Base-by-base conservation (phyloP, 1,139 yeast genomes). In the Magnusiomyces magnusii region DNA sequence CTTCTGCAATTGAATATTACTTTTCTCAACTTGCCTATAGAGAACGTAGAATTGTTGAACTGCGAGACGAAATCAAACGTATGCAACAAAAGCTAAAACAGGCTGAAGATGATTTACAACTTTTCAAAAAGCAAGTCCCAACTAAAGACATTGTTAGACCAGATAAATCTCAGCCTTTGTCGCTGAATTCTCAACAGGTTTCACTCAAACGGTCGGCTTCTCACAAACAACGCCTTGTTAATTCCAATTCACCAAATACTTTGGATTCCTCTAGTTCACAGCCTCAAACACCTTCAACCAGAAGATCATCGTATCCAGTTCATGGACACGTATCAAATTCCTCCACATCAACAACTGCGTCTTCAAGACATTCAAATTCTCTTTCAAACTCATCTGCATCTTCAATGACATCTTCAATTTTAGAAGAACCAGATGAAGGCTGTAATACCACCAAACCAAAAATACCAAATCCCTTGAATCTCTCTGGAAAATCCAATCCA, bases 1-100 rank as follows among this genome's bases (percentile, higher is more conserved):
- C 55, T 15, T 52, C 55, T 15, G 55, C 55, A 1, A 52, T 58
- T 19, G 62, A 57, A 47, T 56, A 55, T 47, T 63, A 62, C 58
- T 62, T 72, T 55, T 70, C 74, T 34, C 67, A 69, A 59, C 67
- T 73, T 54, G 76, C 76, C 3, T 67, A 71, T 49, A 69, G 71
- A 55, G 75, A 73, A 59, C 68, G 75, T 2, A 65, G 69, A 23
- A 75, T 73, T n/a, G 70, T 70, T 25, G 75, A 73, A 58, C 67
- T 73, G 41, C 61, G 67, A 19, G 73, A 71, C 58, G 74, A 73
- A 59, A 63, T 71, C 54, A 63, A 66, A 58, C 62, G 71, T 47
- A 64, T 69, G 47, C 69, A 72, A 55, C 65, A 62, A 50, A 65
- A 65, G 54, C 66, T 70, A 56, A 64, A 64, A 55, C 61, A 61